Conservation (phyloP, 2,329 filamentous ascomycete species). For the Ophiostoma triangulosporum region DNA sequence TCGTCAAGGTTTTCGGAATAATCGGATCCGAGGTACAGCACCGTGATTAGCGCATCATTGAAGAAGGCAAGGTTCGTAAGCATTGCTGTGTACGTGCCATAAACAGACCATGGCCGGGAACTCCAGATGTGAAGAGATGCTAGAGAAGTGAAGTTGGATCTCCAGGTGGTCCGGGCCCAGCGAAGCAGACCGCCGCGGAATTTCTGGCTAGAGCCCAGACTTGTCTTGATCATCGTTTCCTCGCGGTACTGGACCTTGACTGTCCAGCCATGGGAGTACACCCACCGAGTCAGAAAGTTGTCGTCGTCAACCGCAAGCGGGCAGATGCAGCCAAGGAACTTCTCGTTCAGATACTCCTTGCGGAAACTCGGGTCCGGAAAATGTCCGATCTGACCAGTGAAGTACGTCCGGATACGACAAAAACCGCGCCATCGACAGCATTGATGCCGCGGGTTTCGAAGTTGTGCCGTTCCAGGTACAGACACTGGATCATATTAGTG, state of each 20-base stretch:
- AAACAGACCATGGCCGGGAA: constrained; percentile 36
- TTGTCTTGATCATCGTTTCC: constrained; percentile 36
- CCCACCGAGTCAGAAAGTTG: constrained; percentile 45
- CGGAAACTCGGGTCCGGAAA: constrained; percentile 30
- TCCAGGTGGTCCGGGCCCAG: constrained; percentile 45
- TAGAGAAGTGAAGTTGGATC: constrained; percentile 39
- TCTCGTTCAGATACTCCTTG: constrained; percentile 32
- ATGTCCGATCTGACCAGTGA: constrained; percentile 36
- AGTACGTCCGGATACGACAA: constrained; percentile 43
- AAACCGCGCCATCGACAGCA: constrained; percentile 43
- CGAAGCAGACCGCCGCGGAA: constrained; percentile 40
- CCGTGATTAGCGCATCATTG: constrained; percentile 33
- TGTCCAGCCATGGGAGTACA: constrained; percentile 35
- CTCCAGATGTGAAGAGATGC: constrained; percentile 25
- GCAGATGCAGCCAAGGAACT: constrained; percentile 30
- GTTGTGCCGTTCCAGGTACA: constrained; percentile 49
- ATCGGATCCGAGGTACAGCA: constrained; percentile 15
- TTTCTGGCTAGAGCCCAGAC: constrained; percentile 31
- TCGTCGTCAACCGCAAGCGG: constrained; percentile 45
- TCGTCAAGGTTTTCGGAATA: not conserved
- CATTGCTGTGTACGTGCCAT: constrained; percentile 40
- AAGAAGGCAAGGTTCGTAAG: constrained; percentile 43
- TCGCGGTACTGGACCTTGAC: constrained; percentile 40
- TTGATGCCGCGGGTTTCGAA: constrained; percentile 45
- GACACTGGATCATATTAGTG: constrained; percentile 42